Conservation (phyloP, 2,329 filamentous ascomycete genomes). For the Dothideomycetes sp. region DNA sequence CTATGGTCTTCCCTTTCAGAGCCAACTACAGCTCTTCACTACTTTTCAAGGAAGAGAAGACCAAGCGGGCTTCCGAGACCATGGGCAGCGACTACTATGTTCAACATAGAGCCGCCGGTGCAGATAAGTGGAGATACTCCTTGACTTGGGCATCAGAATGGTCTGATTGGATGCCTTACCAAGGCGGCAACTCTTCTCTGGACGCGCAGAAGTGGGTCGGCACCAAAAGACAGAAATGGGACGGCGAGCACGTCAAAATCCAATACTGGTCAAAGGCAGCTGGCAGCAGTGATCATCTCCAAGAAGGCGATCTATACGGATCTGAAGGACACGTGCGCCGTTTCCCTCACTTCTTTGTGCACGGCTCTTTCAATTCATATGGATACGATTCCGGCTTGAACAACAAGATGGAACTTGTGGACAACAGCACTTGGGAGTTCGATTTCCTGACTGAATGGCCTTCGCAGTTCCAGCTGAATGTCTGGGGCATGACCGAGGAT, state of each 20-base stretch:
- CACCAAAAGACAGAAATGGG: conserved; percentile 48
- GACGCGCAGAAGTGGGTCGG: conserved; percentile 48
- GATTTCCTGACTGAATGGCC: conserved; percentile 58
- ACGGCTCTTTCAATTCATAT: conserved; percentile 55
- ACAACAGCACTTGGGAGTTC: conserved; percentile 47
- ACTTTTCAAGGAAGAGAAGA: conserved; percentile 30
- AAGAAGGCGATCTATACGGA: conserved; percentile 48
- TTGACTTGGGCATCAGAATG: conserved; percentile 52
- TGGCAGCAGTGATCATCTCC: conserved; percentile 51
- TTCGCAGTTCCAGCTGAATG: conserved; percentile 51
- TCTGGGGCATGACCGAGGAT: conserved; percentile 58
- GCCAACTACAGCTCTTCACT: conserved; percentile 52
- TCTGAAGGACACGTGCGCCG: conserved; percentile 35
- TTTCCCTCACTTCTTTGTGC: conserved; percentile 54
- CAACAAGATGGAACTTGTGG: conserved; percentile 43
- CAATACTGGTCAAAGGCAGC: conserved; percentile 54
- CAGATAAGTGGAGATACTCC: conserved; percentile 54
- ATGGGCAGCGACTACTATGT: conserved; percentile 34
- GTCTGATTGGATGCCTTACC: conserved; percentile 50
- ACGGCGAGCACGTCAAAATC: conserved; percentile 52
- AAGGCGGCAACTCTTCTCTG: conserved; percentile 43
- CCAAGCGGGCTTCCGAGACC: conserved; percentile 18
- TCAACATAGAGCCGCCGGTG: conserved; percentile 51
- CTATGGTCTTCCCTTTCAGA: conserved; percentile 46
- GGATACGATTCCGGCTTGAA: conserved; percentile 54